Evolutionary conservation across 169 alveolate species (phyloP).

Genomic region (Eimeria acervulina): DNA sequence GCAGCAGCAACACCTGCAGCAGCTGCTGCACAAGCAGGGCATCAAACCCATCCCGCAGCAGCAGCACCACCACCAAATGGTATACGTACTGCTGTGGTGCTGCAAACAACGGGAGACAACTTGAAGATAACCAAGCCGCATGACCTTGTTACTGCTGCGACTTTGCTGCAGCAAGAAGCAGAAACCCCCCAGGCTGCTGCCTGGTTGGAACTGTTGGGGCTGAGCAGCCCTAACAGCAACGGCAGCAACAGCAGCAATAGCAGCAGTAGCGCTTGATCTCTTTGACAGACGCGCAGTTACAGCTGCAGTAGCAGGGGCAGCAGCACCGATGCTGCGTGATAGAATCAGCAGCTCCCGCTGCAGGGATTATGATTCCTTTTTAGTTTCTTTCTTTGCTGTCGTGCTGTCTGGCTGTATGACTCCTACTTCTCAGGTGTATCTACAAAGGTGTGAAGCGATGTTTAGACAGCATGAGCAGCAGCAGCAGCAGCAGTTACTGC

Average conservation of each 20-base stretch:
- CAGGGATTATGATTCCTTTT: not conserved
- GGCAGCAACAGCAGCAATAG: slow-evolving; percentile 5
- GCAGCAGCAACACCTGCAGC: not conserved
- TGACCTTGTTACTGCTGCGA: slow-evolving; percentile 7
- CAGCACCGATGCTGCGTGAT: not conserved
- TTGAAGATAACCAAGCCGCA: not conserved
- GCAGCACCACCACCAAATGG: not conserved
- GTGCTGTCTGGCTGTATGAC: not conserved
- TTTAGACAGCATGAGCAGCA: not conserved
- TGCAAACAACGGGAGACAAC: not conserved
- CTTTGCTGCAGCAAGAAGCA: slow-evolving; percentile 40
- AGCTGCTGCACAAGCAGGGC: not conserved
- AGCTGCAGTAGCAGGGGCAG: not conserved
- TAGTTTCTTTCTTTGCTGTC: not conserved
- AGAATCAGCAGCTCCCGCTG: not conserved
- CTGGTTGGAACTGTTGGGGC: not conserved
- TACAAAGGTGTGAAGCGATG: not conserved
- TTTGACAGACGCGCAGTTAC: not conserved
- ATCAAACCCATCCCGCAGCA: not conserved
- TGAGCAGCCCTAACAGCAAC: not conserved
- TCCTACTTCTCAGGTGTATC: not conserved
- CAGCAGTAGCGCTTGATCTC: not conserved
- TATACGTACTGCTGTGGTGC: not conserved
- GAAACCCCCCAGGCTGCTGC: not conserved
- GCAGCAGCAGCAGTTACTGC: no score